Evolutionary conservation across 352 stramenopile species (phyloP), one percentile per base, ranked within the genome.

Genomic region (Globisporangium emineosum): DNA sequence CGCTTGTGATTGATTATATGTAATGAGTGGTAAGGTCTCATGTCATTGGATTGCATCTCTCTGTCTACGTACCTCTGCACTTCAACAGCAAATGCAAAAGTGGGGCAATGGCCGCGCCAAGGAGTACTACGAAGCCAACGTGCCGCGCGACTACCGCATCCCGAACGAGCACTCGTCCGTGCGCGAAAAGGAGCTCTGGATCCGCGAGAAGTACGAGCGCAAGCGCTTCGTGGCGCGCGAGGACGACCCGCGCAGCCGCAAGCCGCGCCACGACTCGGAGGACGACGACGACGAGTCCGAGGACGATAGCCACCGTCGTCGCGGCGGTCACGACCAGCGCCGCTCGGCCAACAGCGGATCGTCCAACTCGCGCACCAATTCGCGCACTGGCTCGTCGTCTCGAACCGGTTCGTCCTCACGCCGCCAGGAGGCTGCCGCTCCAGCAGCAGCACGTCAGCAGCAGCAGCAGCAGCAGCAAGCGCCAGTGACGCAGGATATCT

Each of bases 41-140:
- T n/a, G 37, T 45, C 15, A 45, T 62, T 27, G 33, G 12, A 13
- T 21, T 19, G 25, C 15, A 17, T 32, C 15, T 50, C 4, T 57
- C n/a, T 62, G 12, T 60, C 29, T 30, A n/a, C 35, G 10, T 52
- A 13, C 2, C 12, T 25, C 19, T 51, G 13, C 29, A 29, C 23
- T 19, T 9, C n/a, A 76, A 66, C 51, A 90, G 71, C 84, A 93
- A 83, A 97, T 98, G 93, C 76, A 97, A 78, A 87, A 89, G 35
- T 95, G 90, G 81, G 93, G 93, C 56, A 98, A 98, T 66, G 80
- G 67, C 7, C 81, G 82, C 33, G 89, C 86, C 43, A 98, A 98
- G 64, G 82, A 73, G 9, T 96, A 96, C 70, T 97, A 91, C 61
- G 93, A 98, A 61, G 89, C 88, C 4, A 86, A 85, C 32, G 75